These are phyloP conservation scores for Solanum hybrid DNA, from an alignment of 305 asterid species.

Conservation along the genomic window DNA sequence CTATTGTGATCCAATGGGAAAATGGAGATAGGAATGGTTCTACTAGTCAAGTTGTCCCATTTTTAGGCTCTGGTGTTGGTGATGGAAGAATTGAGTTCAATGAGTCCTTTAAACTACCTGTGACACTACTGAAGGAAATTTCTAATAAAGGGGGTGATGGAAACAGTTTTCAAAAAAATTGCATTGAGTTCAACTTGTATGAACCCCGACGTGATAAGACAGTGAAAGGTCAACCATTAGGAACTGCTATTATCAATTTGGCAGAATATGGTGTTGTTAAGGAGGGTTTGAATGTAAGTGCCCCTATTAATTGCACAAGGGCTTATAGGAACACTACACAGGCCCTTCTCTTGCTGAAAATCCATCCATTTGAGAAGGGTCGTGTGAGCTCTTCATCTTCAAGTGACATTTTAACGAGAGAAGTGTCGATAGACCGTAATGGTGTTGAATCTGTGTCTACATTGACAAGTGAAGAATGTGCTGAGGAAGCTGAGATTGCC, in stretches of 20 bases:
- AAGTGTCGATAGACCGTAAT: constrained; percentile 40
- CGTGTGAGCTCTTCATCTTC: constrained; percentile 31
- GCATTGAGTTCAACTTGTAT: constrained; percentile 62
- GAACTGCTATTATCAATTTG: constrained; percentile 62
- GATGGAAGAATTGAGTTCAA: constrained; percentile 57
- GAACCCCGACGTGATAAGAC: constrained; percentile 66
- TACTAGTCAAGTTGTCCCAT: constrained; percentile 60
- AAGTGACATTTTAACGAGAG: constrained; percentile 37
- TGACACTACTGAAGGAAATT: constrained; percentile 39
- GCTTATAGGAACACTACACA: constrained; percentile 60
- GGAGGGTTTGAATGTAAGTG: constrained; percentile 36
- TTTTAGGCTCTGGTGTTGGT: constrained; percentile 37
- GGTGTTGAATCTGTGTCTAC: constrained; percentile 53
- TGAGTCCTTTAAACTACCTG: constrained; percentile 49
- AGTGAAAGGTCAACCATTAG: constrained; percentile 63
- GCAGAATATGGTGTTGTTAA: constrained; percentile 52
- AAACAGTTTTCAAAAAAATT: constrained; percentile 53
- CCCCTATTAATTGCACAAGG: constrained; percentile 62
- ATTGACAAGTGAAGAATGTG: constrained; percentile 58
- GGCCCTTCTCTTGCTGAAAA: constrained; percentile 52
- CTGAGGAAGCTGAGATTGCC: constrained; percentile 63
- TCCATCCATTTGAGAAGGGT: constrained; percentile 42
- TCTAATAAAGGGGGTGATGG: constrained; percentile 35
- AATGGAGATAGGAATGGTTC: constrained; percentile 48
- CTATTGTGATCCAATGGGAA: constrained; percentile 77